Evolutionary conservation across 1,284 basidiomycete genomes (phyloP).

Genomic region (Irpex sp.): DNA sequence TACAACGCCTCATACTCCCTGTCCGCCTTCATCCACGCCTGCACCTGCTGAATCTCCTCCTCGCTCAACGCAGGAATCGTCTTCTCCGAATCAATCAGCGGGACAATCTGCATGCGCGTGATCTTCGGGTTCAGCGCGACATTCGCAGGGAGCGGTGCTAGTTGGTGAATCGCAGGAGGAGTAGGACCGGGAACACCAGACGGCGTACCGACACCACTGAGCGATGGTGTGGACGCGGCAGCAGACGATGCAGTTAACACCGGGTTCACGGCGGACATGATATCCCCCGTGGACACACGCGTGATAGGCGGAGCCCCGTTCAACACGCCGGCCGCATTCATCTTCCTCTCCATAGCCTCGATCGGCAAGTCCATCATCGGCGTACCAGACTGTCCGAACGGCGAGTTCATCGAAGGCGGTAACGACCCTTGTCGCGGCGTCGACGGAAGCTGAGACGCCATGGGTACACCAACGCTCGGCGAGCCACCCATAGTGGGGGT

Average conservation of each 20-base stretch:
- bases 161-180: constrained; percentile 20
- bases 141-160: constrained; percentile 24
- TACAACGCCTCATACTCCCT: constrained; percentile 43
- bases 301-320: constrained; percentile 5
- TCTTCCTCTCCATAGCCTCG: constrained; percentile 12
- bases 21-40: constrained; percentile 50
- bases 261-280: not conserved
- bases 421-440: constrained; percentile 22
- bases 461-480: constrained; percentile 3
- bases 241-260: constrained; percentile 4
- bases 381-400: constrained; percentile 13
- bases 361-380: constrained; percentile 6
- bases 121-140: constrained; percentile 54
- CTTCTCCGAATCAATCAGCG: constrained; percentile 48
- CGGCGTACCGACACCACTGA: constrained; percentile 1
- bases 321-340: constrained; percentile 4
- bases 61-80: constrained; percentile 52
- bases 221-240: not conserved
- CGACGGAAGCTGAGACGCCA: not conserved
- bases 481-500: not conserved
- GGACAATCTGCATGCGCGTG: constrained; percentile 64
- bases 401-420: constrained; percentile 17
- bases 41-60: constrained; percentile 43
- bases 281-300: constrained; percentile 1
- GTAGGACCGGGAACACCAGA: constrained; percentile 7